phyloP scores from a whole-genome alignment of 345 rosid genomes.

The Populus pruinosa region DNA sequence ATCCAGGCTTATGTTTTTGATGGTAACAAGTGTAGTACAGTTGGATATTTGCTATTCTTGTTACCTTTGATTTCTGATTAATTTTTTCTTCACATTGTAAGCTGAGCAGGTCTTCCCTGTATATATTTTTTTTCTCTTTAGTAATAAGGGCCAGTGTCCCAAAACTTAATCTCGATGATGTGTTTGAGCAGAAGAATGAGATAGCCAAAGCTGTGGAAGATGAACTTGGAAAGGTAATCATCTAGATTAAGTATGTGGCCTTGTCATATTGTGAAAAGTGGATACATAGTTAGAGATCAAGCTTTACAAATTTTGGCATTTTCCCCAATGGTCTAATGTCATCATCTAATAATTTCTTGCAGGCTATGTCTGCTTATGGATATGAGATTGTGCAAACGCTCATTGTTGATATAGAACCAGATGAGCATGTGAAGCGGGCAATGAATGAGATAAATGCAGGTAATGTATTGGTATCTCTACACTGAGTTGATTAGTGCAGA shows the following conservation, averaged over 20 bases:
- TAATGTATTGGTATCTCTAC: not conserved
- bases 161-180: constrained; percentile 16
- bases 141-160: constrained; percentile 15
- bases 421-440: constrained; percentile 21
- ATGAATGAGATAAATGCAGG: constrained; percentile 27
- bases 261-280: not conserved
- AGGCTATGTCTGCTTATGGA: constrained; percentile 31
- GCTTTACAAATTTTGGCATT: not conserved
- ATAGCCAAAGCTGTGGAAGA: constrained; percentile 19
- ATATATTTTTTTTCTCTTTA: not conserved
- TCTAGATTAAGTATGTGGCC: not conserved
- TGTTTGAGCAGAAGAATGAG: constrained; percentile 14
- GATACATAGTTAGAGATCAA: not conserved
- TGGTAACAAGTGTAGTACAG: not conserved
- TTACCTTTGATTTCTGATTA: not conserved
- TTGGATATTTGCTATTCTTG: not conserved
- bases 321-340: not conserved
- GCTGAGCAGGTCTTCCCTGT: not conserved
- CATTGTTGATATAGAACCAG: constrained; percentile 25
- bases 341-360: not conserved
- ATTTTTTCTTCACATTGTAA: not conserved
- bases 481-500: not conserved
- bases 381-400: constrained; percentile 24
- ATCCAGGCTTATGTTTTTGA: constrained; percentile 21
- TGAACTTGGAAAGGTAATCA: constrained; percentile 8